These are phyloP conservation scores for Escallonia rubra DNA, from an alignment of 129 eudicot species.

Conservation along the genomic window DNA sequence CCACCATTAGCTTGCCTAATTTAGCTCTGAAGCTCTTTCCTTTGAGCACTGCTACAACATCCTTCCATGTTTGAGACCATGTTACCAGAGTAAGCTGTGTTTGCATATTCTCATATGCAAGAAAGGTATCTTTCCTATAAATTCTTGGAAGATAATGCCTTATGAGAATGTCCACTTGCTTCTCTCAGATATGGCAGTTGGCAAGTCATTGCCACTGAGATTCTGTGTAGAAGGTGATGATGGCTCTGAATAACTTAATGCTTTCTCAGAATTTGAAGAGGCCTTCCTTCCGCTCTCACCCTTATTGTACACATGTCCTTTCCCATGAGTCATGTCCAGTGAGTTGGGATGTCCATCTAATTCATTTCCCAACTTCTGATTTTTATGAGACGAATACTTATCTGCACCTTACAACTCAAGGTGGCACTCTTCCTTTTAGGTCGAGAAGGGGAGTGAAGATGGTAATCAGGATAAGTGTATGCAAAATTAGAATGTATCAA, in stretches of 20 bases:
- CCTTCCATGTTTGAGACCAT: no score
- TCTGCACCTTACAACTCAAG: slow-evolving; percentile 25
- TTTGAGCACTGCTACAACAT: no score
- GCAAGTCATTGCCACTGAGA: slow-evolving; percentile 31
- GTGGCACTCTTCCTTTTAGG: slow-evolving; percentile 22
- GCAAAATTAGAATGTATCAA: slow-evolving; percentile 15
- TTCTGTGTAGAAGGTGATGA: slow-evolving; percentile 44
- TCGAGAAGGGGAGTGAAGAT: no score
- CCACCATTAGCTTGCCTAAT: no score
- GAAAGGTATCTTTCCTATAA: slow-evolving; percentile 16
- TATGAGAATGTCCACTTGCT: slow-evolving; percentile 24
- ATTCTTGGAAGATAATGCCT: slow-evolving; percentile 14
- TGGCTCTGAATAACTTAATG: slow-evolving; percentile 36
- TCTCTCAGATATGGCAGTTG: slow-evolving; percentile 15
- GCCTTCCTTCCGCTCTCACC: slow-evolving; percentile 13
- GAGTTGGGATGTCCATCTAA: slow-evolving; percentile 14
- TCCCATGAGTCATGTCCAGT: slow-evolving; percentile 20
- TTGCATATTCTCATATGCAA: background rate
- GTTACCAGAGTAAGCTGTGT: no score
- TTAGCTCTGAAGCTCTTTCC: no score
- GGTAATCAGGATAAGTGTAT: slow-evolving; percentile 45
- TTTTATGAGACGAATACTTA: slow-evolving; percentile 12
- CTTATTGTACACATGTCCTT: slow-evolving; percentile 16
- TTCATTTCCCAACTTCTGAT: slow-evolving; percentile 16
- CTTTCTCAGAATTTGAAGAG: slow-evolving; percentile 25